A percentile compares a stretch with the other conserved stretches of the same genome.
These are phyloP conservation scores for Quercus mongolica DNA, from an alignment of 306 rosid species.

Conservation along the genomic window DNA sequence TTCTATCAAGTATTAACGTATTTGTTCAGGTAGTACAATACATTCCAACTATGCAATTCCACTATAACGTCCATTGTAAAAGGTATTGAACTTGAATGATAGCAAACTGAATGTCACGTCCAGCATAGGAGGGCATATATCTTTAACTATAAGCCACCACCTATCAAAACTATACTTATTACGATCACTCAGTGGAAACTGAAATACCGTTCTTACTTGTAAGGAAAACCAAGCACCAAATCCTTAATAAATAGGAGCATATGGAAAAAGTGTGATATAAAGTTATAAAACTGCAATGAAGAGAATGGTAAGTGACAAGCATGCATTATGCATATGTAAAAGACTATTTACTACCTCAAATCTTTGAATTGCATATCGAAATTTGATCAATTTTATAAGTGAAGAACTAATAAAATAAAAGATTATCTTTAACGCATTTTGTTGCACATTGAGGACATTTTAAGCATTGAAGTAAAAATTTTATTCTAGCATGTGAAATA, in stretches of 20 bases:
- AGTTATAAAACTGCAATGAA: not conserved
- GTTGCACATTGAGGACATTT: not conserved
- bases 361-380: not conserved
- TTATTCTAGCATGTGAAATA: not conserved
- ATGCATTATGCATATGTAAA: not conserved
- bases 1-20: not conserved
- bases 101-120: not conserved
- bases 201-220: not conserved
- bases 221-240: not conserved
- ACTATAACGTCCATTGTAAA: not conserved
- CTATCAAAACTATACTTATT: not conserved
- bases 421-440: not conserved
- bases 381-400: not conserved
- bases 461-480: not conserved
- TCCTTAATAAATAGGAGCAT: not conserved
- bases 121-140: too few relatives aligned
- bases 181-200: not conserved
- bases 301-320: not conserved
- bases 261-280: not conserved
- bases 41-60: not conserved
- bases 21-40: not conserved
- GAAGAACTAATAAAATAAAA: not conserved
- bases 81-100: not conserved
- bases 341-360: not conserved
- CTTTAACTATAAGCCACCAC: too few relatives aligned